A percentile compares a stretch with the other conserved stretches of the same genome.
Evolutionary conservation across 305 asterid species (phyloP).

Genomic region (Fraxinus platypoda): DNA sequence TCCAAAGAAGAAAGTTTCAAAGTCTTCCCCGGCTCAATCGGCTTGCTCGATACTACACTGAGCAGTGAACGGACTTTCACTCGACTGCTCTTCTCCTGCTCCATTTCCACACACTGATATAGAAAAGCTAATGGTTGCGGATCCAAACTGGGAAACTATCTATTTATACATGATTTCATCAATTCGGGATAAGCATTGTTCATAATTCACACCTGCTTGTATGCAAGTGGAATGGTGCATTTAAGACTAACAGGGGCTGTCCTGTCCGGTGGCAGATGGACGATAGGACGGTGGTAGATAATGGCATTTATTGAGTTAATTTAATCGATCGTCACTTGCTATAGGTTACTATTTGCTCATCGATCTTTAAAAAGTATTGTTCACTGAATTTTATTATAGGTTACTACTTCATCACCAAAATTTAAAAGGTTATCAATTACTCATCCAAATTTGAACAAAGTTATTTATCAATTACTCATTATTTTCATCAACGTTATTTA

Average conservation of each 20-base stretch:
- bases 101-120: not conserved
- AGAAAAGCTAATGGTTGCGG: not conserved
- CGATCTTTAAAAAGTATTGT: no score
- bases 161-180: not conserved
- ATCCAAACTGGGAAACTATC: not conserved
- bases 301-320: not conserved
- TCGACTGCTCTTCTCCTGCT: conserved; percentile 20
- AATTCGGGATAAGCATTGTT: not conserved
- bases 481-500: no score
- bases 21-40: conserved; percentile 39
- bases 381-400: no score
- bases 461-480: no score
- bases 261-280: not conserved
- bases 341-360: no score
- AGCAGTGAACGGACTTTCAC: conserved; percentile 39
- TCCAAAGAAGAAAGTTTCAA: conserved; percentile 39
- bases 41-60: conserved; percentile 54
- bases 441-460: no score
- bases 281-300: not conserved
- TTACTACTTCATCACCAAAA: no score
- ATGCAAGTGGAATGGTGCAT: not conserved
- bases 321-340: no score
- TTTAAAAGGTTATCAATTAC: no score
- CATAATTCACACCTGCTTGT: no score
- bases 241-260: not conserved